These are phyloP conservation scores for Viola pubescens DNA, from an alignment of 441 rosid species.

Conservation along the genomic window DNA sequence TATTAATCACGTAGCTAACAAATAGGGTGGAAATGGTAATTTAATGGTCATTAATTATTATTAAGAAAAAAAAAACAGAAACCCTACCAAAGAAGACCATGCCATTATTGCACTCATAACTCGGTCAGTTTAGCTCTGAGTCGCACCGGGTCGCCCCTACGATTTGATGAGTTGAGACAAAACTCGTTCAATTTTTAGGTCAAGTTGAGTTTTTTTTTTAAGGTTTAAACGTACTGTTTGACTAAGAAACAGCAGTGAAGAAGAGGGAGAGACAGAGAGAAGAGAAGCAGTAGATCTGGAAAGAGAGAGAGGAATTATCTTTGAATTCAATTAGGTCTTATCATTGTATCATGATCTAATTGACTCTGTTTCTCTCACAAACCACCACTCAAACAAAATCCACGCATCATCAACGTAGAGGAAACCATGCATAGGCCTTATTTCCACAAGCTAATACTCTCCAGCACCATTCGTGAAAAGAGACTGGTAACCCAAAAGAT, in stretches of 20 bases:
- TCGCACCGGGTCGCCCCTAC: neutral
- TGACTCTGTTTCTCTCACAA: slow-evolving; percentile 10
- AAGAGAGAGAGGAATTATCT: slow-evolving; percentile 16
- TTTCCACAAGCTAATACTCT: slow-evolving; percentile 81
- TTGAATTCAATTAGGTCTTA: slow-evolving; percentile 23
- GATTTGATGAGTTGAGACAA: neutral
- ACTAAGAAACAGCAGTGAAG: slow-evolving; percentile 25
- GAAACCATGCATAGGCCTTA: slow-evolving; percentile 72
- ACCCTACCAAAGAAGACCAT: neutral
- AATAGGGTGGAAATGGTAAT: too few species aligned
- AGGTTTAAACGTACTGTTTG: slow-evolving; percentile 22
- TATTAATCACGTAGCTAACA: too few species aligned
- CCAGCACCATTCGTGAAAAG: slow-evolving; percentile 59
- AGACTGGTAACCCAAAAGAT: slow-evolving; percentile 49
- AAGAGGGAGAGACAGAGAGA: neutral
- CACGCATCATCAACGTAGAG: neutral
- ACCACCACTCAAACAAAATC: slow-evolving; percentile 15
- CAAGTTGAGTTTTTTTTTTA: slow-evolving; percentile 16
- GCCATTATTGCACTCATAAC: neutral
- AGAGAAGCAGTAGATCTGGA: slow-evolving; percentile 31
- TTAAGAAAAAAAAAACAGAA: neutral
- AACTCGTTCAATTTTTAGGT: slow-evolving; percentile 31
- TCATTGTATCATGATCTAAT: slow-evolving; percentile 19
- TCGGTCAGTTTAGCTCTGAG: neutral
- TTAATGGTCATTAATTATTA: too few species aligned